phyloP scores from a whole-genome alignment of 2,329 filamentous ascomycete genomes.

The Phaeosphaeria sp. region DNA sequence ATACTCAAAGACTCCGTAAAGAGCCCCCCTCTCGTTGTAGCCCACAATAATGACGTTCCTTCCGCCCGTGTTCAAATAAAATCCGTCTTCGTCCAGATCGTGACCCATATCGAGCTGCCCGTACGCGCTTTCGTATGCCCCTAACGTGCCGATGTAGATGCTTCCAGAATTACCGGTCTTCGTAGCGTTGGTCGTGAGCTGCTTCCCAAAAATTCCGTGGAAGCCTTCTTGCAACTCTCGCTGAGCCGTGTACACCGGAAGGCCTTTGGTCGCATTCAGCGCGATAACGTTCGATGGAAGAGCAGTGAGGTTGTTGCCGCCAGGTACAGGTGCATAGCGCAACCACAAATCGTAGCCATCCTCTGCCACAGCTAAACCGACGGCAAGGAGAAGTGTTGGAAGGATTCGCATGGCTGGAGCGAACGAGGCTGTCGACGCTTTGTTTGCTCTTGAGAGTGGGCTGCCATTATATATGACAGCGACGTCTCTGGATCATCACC shows the following conservation, averaged over 20 bases:
- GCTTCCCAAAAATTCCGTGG: conserved; percentile 61
- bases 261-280: conserved; percentile 61
- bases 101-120: conserved; percentile 41
- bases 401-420: not conserved
- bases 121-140: conserved; percentile 50
- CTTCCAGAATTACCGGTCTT: conserved; percentile 30
- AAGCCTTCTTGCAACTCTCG: conserved; percentile 66
- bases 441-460: not conserved
- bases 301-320: conserved; percentile 46
- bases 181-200: conserved; percentile 45
- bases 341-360: conserved; percentile 69
- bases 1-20: conserved; percentile 75
- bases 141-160: conserved; percentile 59
- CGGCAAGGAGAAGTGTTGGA: not conserved
- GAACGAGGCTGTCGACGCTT: not conserved
- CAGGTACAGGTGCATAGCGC: conserved; percentile 64
- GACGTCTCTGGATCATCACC: not conserved
- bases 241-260: conserved; percentile 66
- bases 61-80: conserved; percentile 61
- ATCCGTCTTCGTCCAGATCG: conserved; percentile 64
- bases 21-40: conserved; percentile 69
- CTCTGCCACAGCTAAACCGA: conserved; percentile 53
- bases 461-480: not conserved
- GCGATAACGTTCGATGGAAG: conserved; percentile 60
- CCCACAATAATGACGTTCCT: conserved; percentile 64